Base-by-base conservation (phyloP, 352 stramenopile genomes). In the Phytophthora niederhauseri region DNA sequence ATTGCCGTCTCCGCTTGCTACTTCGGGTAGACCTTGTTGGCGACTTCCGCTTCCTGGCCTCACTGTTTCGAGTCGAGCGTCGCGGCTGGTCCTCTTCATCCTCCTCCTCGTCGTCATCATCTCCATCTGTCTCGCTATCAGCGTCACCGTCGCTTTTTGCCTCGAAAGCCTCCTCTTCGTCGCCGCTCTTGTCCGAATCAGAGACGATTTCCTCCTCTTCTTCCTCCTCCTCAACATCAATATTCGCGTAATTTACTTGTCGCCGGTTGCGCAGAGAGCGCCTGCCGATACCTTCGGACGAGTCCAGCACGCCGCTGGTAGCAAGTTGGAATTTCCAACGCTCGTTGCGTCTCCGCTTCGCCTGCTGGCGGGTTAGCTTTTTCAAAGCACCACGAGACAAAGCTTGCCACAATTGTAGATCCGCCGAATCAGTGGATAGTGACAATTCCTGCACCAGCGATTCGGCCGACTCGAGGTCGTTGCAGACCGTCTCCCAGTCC, bases 401-500 rank as follows among this genome's bases (percentile, higher is more conserved):
- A 8, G 68, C 53, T 36, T 83, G 78, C 78, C 84, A 92, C 1
- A 92, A 50, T 63, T 86, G 75, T 26, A 92, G 64, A 53, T 92
- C 82, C 4, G 65, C 20, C 3, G 77, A 85, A 46, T 81, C 75
- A 14, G 66, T 62, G 1, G 82, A 90, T 11, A 87, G 76, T 24
- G 80, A 85, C 31, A 92, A 72, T 20, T 81, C 70, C 24, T 66
- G 38, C 19, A 86, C 68, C 38, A 91, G 73, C 60, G 68, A 82
- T 53, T 87, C 68, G 20, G 89, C 66, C 22, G 80, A 84, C 30
- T 77, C 66, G 26, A 91, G 62, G 50, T 87, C 70, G 60, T 90
- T 81, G 30, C 74, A 76, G 7, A 93, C 78, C 0, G 83, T 91
- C 66, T 92, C 80, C 83, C 85, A 93, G 2, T 82, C 68, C 2